phyloP scores from a whole-genome alignment of 2,329 filamentous ascomycete genomes.

The Xylariomycetidae sp. region DNA sequence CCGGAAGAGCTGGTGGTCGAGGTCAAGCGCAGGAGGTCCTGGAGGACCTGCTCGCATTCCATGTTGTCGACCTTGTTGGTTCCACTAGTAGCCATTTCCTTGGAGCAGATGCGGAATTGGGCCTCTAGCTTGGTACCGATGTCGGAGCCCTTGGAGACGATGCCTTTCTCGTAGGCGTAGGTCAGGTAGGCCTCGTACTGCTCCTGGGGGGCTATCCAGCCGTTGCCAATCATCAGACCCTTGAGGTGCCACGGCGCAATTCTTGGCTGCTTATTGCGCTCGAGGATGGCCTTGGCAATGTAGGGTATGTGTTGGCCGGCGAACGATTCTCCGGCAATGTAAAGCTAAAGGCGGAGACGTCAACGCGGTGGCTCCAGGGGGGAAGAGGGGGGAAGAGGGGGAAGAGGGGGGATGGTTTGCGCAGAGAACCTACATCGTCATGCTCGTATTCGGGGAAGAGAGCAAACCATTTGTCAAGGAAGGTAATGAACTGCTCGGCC shows the following conservation, averaged over 20 bases:
- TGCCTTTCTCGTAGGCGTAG: constrained; percentile 69
- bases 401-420: neutral
- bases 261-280: constrained; percentile 66
- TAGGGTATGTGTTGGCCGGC: constrained; percentile 97
- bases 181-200: constrained; percentile 86
- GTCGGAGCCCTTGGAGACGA: constrained; percentile 64
- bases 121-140: constrained; percentile 59
- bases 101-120: constrained; percentile 63
- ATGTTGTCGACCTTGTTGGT: constrained; percentile 59
- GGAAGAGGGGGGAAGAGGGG: neutral
- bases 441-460: constrained; percentile 87
- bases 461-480: constrained; percentile 85
- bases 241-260: constrained; percentile 66
- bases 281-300: constrained; percentile 83
- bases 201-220: constrained; percentile 87
- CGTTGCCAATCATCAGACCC: constrained; percentile 90
- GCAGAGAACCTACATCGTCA: constrained; percentile 81
- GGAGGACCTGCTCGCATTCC: constrained; percentile 72
- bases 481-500: constrained; percentile 80
- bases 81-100: constrained; percentile 45
- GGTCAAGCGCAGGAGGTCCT: constrained; percentile 63
- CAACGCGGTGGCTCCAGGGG: neutral
- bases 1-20: constrained; percentile 43
- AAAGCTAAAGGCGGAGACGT: constrained; percentile 54
- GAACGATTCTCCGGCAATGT: constrained; percentile 92